A percentile compares a stretch with the other conserved stretches of the same genome.
These are phyloP conservation scores for Boletellus sp. DNA, from an alignment of 768 basidiomycete genomes.

Conservation along the genomic window DNA sequence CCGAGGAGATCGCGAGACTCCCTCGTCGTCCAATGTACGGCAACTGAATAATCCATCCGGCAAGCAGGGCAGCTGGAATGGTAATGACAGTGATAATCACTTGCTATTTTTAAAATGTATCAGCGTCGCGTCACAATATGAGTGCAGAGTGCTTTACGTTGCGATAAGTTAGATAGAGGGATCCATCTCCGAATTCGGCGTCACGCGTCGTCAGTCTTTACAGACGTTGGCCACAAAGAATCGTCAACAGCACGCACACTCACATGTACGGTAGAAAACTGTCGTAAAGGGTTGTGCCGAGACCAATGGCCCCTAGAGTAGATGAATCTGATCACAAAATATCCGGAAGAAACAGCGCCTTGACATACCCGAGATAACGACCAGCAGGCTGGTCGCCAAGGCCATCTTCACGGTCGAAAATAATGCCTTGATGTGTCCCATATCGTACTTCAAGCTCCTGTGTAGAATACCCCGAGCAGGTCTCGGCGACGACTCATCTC, in stretches of 20 bases:
- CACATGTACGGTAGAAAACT: conserved; percentile 52
- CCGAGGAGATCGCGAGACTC: conserved; percentile 59
- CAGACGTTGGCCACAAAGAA: background rate
- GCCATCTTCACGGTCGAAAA: conserved; percentile 64
- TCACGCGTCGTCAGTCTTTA: conserved; percentile 58
- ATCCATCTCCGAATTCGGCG: conserved; percentile 63
- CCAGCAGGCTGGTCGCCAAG: conserved; percentile 60
- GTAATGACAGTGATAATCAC: conserved; percentile 66
- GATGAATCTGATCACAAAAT: background rate
- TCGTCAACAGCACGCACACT: conserved; percentile 10
- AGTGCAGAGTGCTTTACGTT: conserved; percentile 42
- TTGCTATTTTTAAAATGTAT: conserved; percentile 41
- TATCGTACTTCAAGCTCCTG: conserved; percentile 40
- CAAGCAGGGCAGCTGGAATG: conserved; percentile 67
- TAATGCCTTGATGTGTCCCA: conserved; percentile 51
- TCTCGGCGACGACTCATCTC: conserved; percentile 21
- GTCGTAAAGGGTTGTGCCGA: conserved; percentile 70
- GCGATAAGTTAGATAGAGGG: conserved; percentile 73
- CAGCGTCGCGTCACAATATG: background rate
- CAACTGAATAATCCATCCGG: conserved; percentile 67
- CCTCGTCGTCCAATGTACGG: conserved; percentile 64
- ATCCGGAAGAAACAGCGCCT: background rate
- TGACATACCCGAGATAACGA: conserved; percentile 43
- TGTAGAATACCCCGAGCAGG: conserved; percentile 29
- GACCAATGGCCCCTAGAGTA: conserved; percentile 60